Evolutionary conservation across 352 stramenopile species (phyloP), one percentile per base, ranked within the genome.

Genomic region (Phytophthora meadii): DNA sequence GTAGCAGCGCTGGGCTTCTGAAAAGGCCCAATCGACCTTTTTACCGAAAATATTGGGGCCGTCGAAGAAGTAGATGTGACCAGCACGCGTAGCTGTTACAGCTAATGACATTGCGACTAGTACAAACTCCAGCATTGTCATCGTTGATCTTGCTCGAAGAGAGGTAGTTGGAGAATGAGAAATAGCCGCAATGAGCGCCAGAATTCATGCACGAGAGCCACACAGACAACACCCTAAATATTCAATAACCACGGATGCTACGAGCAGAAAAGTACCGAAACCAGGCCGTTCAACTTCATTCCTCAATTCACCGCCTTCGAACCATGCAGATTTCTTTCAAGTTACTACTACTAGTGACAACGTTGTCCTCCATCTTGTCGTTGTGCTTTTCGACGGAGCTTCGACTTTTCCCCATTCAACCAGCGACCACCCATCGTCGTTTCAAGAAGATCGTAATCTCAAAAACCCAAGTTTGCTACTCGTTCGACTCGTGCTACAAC

Each of bases 401-500:
- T 41, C 60, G 42, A 28, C 52, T 68, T 5, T 68, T 51, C 32
- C 60, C 50, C 19, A n/a, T 9, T 2, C 51, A 68, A 22, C 24
- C 50, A 1, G 2, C 40, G 11, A 45, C 50, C 28, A 37, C 25
- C 53, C 7, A 51, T 11, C 51, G 8, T 12, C 51, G 44, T 45
- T 63, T 57, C 46, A 68, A 68, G 22, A 57, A 62, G 22, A 57
- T 63, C 19, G 56, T 36, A 6, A 57, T 68, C 12, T 62, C 60
- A 5, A 52, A 28, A 2, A 24, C 44, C 32, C 52, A 68, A 32
- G 52, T 68, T 4, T 68, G 53, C 19, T 68, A 68, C 42, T 57
- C 52, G 12, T 44, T 68, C 11, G 52, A 68, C 37, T 57, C 44
- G 17, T 68, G 60, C 52, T 68, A 57, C 52, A 47, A 51, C 12